Evolutionary conservation across 371 early-diverging fungal genomes (phyloP).

Genomic region (Umbelopsis sp.): DNA sequence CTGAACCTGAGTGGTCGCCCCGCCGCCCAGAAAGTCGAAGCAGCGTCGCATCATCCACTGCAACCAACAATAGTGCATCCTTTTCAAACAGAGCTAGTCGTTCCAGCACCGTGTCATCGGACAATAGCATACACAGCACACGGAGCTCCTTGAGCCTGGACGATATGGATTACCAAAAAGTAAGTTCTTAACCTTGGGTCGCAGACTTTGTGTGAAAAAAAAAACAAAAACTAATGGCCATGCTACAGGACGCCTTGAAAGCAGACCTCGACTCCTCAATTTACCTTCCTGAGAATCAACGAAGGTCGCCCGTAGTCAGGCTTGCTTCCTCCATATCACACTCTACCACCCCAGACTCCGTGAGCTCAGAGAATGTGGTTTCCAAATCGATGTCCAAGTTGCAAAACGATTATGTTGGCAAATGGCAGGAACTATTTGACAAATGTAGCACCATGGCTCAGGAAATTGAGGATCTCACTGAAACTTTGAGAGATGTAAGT

Average conservation of each 20-base stretch:
- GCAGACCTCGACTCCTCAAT: not conserved
- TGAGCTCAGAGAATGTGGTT: constrained; percentile 13
- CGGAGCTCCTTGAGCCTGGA: constrained; percentile 37
- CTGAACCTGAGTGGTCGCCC: constrained; percentile 18
- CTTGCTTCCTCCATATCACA: not conserved
- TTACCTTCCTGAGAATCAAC: not conserved
- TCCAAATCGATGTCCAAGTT: constrained; percentile 10
- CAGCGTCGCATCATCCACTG: constrained; percentile 30
- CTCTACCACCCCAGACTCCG: not conserved
- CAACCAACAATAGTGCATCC: constrained; percentile 20
- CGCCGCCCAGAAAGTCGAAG: constrained; percentile 31
- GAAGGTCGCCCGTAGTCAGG: not conserved
- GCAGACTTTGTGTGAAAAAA: not conserved
- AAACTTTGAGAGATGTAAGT: constrained; percentile 21
- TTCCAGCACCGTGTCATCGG: constrained; percentile 26
- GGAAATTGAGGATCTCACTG: constrained; percentile 20
- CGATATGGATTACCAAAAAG: constrained; percentile 31
- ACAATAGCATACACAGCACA: constrained; percentile 30
- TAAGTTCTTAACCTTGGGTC: not conserved
- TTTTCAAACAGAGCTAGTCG: constrained; percentile 20
- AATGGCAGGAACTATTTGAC: constrained; percentile 23
- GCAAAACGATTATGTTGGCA: constrained; percentile 7
- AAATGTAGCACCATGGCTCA: constrained; percentile 24
- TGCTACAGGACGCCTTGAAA: not conserved
- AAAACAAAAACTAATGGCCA: not conserved